phyloP scores from a whole-genome alignment of 441 rosid species.

The Populus hybrid region DNA sequence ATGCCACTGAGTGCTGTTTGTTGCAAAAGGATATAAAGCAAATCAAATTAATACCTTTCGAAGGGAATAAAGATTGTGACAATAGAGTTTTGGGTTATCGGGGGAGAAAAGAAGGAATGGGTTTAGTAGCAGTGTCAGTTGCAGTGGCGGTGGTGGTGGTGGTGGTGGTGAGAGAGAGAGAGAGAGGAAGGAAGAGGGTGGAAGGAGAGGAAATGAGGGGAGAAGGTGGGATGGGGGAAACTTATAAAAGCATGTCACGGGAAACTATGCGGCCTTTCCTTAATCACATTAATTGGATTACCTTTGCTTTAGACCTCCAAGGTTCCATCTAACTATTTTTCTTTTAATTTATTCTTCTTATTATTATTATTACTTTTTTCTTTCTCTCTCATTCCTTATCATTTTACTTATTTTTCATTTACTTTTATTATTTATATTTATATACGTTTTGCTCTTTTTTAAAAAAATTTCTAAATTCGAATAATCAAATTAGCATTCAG shows the following conservation, averaged over 20 bases:
- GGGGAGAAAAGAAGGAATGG: neutral
- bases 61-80: neutral
- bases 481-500: no score
- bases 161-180: neutral
- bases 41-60: neutral
- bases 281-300: neutral
- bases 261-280: conserved; percentile 38
- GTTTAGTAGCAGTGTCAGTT: neutral
- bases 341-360: no score
- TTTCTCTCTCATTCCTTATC: neutral
- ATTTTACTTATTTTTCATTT: no score
- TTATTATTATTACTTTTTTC: neutral
- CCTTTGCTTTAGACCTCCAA: neutral
- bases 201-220: neutral
- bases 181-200: neutral
- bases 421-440: neutral
- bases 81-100: neutral
- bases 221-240: neutral
- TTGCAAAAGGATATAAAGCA: no score
- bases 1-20: no score
- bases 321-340: no score
- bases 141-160: neutral
- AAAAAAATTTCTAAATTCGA: no score
- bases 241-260: conserved; percentile 38
- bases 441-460: neutral